Evolutionary conservation across 202 grass and related monocot genomes (phyloP), one percentile per base, ranked within the genome.

Genomic region (Elaeis oleifera): DNA sequence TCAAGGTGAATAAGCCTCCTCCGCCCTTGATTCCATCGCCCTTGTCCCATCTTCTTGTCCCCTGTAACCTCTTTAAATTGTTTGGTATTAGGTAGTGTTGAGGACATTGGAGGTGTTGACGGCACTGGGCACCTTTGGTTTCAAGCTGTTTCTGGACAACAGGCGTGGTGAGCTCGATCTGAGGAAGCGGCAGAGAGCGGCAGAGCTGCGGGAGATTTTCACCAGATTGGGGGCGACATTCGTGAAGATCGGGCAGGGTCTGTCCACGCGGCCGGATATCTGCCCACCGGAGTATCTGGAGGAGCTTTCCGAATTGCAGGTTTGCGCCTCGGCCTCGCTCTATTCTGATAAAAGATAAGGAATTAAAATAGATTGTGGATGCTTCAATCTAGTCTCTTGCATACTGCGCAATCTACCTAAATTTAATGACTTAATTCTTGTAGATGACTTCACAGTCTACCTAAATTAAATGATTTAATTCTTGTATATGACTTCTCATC

Each of bases 241-340:
- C 62, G 91, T 96, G 31, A 96, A 96, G 75, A 96, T 96, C 72
- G 91, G 91, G 48, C 91, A 96, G 71, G 84, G 91, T 1, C 60
- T 96, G 59, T 90, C 87, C 44, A 96, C 87, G 18, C 84, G 91
- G 39, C 91, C 91, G 1, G 91, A 96, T 49, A 79, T 96, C 50
- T 96, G 91, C 63, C 87, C 87, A 1, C 71, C 79, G 5, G 91
- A 96, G 55, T 96, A 90, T 73, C 83, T 96, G 1, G 87, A 96
- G 60, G 91, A 96, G 85, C 77, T 96, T 36, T 63, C 91, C 44
- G 84, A 96, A 74, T 74, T 96, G 66, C 91, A 96, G 91, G 91
- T 96, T 28, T 5, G 1, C 56, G 50, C n/a, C 32, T 15, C 23
- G 55, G 3, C 8, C 27, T 23, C 27, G 15, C 8, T 44, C 36